phyloP scores from a whole-genome alignment of 2,329 filamentous ascomycete species.

The Cryphonectria carpinicola region DNA sequence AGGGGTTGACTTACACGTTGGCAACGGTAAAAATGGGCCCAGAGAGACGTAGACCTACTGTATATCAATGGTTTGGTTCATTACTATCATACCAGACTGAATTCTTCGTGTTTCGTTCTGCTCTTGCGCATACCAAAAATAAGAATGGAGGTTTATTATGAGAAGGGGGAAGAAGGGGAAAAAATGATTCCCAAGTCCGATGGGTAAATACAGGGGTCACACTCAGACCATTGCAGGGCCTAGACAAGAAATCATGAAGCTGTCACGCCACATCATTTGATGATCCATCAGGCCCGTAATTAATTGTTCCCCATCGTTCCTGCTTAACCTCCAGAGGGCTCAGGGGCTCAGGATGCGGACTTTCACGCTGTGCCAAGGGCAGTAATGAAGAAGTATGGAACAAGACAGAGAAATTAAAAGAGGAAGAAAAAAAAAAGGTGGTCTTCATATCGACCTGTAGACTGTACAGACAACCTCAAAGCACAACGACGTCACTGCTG shows the following conservation, averaged over 20 bases:
- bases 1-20: background rate
- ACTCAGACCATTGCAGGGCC: background rate
- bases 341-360: constrained; percentile 21
- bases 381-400: background rate
- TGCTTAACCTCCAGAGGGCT: background rate
- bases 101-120: background rate
- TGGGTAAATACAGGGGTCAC: background rate
- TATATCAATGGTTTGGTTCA: no score
- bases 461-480: constrained; percentile 7
- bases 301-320: constrained; percentile 12
- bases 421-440: background rate
- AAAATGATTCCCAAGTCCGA: background rate
- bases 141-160: background rate
- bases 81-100: no score
- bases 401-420: no score
- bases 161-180: background rate
- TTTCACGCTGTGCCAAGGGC: background rate
- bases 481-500: constrained; percentile 1
- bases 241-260: constrained; percentile 1
- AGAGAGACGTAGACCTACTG: background rate
- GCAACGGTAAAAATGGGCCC: background rate
- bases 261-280: constrained; percentile 25
- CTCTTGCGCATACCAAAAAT: background rate
- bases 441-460: background rate
- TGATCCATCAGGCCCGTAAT: constrained; percentile 19